A percentile compares a stretch with the other conserved stretches of the same genome.
Conservation (phyloP, 305 asterid genomes). For the Plantago coronopus region DNA sequence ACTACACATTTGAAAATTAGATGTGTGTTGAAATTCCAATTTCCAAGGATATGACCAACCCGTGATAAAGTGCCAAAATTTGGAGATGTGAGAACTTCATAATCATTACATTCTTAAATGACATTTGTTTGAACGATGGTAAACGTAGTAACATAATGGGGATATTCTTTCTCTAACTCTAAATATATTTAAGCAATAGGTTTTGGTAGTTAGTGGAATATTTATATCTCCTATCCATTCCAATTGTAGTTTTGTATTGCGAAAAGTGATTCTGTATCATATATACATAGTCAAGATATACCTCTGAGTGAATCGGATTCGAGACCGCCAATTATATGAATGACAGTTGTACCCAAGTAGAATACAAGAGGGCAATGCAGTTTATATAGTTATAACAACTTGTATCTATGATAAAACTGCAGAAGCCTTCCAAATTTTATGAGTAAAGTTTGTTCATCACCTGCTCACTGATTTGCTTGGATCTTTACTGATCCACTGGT, state of each 20-base stretch:
- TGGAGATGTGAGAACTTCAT: too few species aligned
- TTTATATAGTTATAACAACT: not conserved
- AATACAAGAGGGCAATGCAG: not conserved
- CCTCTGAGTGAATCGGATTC: not conserved
- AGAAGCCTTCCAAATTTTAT: not conserved
- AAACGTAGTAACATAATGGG: not conserved
- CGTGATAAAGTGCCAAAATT: too few species aligned
- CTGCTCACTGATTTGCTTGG: conserved; percentile 23
- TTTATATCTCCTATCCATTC: not conserved
- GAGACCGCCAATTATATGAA: not conserved
- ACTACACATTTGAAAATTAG: too few species aligned
- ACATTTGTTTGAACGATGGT: too few species aligned
- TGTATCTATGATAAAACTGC: not conserved
- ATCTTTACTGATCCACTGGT: conserved; percentile 20
- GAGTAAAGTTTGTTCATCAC: not conserved
- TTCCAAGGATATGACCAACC: too few species aligned
- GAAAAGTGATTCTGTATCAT: not conserved
- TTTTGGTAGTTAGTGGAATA: not conserved
- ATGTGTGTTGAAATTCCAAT: too few species aligned
- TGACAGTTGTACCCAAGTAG: not conserved
- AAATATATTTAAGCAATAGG: not conserved
- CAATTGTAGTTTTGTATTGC: not conserved
- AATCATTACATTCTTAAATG: too few species aligned
- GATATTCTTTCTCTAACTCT: too few species aligned
- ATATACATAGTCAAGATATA: conserved; percentile 8